Base-by-base conservation (phyloP, 495 filamentous ascomycete genomes). In the Hypoxylon trugodes region DNA sequence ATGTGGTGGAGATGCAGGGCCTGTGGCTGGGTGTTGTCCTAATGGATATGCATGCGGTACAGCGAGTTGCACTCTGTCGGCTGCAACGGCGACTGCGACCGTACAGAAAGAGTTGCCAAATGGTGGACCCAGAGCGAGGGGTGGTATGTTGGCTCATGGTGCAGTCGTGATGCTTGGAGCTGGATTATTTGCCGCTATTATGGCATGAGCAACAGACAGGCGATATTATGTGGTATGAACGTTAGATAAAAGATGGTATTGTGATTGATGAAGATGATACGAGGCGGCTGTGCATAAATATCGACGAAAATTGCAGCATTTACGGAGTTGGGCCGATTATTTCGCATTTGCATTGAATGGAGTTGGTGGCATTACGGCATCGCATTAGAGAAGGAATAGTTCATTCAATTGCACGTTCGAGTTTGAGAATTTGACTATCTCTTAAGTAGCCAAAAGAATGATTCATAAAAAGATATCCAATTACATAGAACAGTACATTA, bases 11-110 rank as follows among this genome's bases (percentile, higher is more conserved):
- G 72, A 69, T 52, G 85, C 84, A 0, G 85, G 84, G 4, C 82
- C 78, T 9, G 77, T 77, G 0, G 83, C 87, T 0, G 92, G 93
- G 6, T 97, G 92, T 69, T 97, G 92, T 80, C 92, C 91, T 3
- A 77, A 59, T 18, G 91, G 90, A 15, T 94, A 86, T 71, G 73
- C 57, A 4, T 96, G 92, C 75, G 92, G 91, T 7, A 74, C 75
- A 16, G 78, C 80, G 16, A 90, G 88, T 70, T 96, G 92, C 70
- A 84, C 84, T 9, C 80, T 82, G 2, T 69, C 73, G 0, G 59
- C 69, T 0, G 74, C 69, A 12, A 72, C 69, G n/a, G 75, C 52
- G 26, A 84, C 81, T 36, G 79, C 78, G 9, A 82, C 81, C 18
- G 84, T 89, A 37, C 83, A 80, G 45, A 93, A 93, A 80, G 82